Base-by-base conservation (phyloP, 2,329 filamentous ascomycete genomes). In the Delphinella strobiligena region DNA sequence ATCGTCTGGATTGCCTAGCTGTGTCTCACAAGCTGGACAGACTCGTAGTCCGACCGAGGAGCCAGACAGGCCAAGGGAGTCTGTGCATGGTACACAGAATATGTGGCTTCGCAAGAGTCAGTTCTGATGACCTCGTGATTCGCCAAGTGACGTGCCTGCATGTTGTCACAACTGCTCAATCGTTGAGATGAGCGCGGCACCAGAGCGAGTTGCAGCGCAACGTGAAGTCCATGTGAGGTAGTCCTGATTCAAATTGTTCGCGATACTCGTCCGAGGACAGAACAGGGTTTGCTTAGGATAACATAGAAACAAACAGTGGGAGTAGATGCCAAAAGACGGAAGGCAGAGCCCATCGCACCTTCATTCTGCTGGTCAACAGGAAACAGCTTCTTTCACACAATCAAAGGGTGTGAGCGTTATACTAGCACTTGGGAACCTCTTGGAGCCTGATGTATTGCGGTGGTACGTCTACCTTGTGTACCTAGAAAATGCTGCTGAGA, bases 91-190 rank as follows among this genome's bases (percentile, higher is more conserved):
- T 2, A 78, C 60, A 55, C 89, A 95, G 61, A 93, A 93, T 31
- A 93, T 80, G 60, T 95, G 89, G 46, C 87, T 87, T 30, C 19
- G 22, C 7, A 10, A 27, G n/a, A n/a, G n/a, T n/a, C 5, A 7
- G 12, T 5, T 15, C 24, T 38, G 5, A 29, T 31, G n/a, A 34
- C 5, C 15, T 27, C 14, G 29, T 17, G 3, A 19, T 14, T 4
- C n/a, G 4, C 29, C 15, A 16, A 12, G 15, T n/a, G 17, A 27
- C 66, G 49, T 56, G 83, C 85, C 82, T 86, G 74, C 88, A 96
- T 11, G 83, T 91, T 4, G 88, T 94, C 24, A 94, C 85, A 1
- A 94, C 71, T 9, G 86, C 88, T 46, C 72, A 70, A 31, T 82
- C 76, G 24, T 66, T 69, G 24, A 94, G 69, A 47, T 79, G 73